Evolutionary conservation across 192 early-diverging fungal species (phyloP).

Genomic region (Ambispora gerdemannii): DNA sequence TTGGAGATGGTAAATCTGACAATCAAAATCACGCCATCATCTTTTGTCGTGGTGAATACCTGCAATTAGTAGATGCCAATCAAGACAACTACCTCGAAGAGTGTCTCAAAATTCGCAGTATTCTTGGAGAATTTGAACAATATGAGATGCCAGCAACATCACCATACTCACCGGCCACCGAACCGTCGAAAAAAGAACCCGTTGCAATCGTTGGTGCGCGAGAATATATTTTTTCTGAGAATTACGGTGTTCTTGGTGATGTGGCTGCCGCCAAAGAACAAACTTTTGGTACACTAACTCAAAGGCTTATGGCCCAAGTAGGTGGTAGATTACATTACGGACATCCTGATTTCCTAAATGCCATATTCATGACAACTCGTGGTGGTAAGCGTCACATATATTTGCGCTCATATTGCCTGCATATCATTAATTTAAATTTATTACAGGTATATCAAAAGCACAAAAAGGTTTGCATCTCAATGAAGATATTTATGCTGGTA

Average conservation of each 20-base stretch:
- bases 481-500: conserved; percentile 91
- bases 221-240: conserved; percentile 84
- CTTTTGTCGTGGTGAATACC: conserved; percentile 81
- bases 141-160: conserved; percentile 64
- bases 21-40: conserved; percentile 87
- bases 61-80: conserved; percentile 85
- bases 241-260: conserved; percentile 79
- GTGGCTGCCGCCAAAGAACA: conserved; percentile 87
- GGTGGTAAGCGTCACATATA: no score
- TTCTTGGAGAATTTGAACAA: conserved; percentile 82
- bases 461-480: conserved; percentile 88
- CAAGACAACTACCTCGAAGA: conserved; percentile 94
- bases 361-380: conserved; percentile 82
- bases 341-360: conserved; percentile 87
- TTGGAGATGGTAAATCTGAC: conserved; percentile 88
- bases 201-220: conserved; percentile 85
- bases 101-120: conserved; percentile 81
- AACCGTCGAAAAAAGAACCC: conserved; percentile 48
- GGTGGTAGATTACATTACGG: conserved; percentile 84
- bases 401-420: no score
- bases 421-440: no score
- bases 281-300: conserved; percentile 79
- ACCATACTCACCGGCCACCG: conserved; percentile 66
- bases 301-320: conserved; percentile 82
- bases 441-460: conserved; percentile 78